Percentiles rank a stretch among this genome's conserved stretches.
These are phyloP conservation scores for Suhomyces maxii DNA, from an alignment of 1,139 yeast genomes.

Conservation along the genomic window DNA sequence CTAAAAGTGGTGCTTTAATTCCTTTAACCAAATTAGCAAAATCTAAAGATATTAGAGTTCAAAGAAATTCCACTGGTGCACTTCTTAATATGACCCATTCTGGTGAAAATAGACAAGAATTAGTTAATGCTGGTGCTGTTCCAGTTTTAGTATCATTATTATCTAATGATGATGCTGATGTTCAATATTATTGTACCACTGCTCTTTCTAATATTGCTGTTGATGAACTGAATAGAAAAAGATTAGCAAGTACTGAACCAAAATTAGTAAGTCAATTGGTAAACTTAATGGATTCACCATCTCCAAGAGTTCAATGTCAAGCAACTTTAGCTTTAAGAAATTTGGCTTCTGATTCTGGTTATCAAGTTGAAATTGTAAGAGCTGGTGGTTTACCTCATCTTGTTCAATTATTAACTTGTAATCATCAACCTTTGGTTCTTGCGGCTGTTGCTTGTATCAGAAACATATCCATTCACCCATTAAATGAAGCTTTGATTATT, in stretches of 20 bases:
- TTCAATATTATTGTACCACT: conserved; percentile 97
- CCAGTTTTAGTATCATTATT: conserved; percentile 92
- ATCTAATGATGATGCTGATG: conserved; percentile 89
- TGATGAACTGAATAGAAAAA: conserved; percentile 86
- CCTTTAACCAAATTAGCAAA: conserved; percentile 93
- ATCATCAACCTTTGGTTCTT: conserved; percentile 86
- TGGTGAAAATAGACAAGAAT: conserved; percentile 92
- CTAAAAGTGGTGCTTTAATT: conserved; percentile 93
- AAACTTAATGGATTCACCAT: conserved; percentile 84
- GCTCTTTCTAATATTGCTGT: conserved; percentile 97
- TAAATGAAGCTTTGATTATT: conserved; percentile 90
- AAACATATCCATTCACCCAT: conserved; percentile 93
- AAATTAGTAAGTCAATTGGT: conserved; percentile 86
- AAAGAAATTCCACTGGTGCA: conserved; percentile 98
- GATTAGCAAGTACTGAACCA: conserved; percentile 91
- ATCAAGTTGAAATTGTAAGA: conserved; percentile 92
- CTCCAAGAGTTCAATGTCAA: conserved; percentile 96
- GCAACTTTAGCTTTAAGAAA: conserved; percentile 95
- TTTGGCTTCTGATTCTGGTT: conserved; percentile 88
- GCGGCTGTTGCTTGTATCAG: conserved; percentile 99
- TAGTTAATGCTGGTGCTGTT: conserved; percentile 97
- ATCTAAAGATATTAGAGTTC: conserved; percentile 92
- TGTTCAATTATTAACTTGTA: conserved; percentile 81
- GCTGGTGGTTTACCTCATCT: conserved; percentile 94
- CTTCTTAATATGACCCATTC: conserved; percentile 97